phyloP scores from a whole-genome alignment of 768 basidiomycete genomes.

The Leccinum ochraceum region DNA sequence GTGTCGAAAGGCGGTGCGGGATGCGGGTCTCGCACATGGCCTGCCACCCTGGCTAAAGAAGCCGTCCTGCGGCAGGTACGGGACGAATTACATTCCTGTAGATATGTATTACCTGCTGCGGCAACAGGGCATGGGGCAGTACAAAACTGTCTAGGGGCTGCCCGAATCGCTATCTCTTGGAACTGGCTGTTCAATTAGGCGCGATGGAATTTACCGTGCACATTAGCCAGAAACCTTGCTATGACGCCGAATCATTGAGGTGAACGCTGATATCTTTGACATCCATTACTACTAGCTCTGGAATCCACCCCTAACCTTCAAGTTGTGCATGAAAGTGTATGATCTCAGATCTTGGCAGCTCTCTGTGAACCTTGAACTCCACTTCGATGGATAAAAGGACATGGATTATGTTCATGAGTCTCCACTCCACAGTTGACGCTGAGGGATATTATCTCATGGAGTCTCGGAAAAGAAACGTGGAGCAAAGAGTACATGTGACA shows the following conservation, averaged over 20 bases:
- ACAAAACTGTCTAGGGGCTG: neutral
- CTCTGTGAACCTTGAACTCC: neutral
- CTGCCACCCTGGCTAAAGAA: conserved; percentile 6
- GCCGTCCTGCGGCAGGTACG: neutral
- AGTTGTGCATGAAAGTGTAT: neutral
- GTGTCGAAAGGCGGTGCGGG: conserved; percentile 11
- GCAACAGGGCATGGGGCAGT: conserved; percentile 32
- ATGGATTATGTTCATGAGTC: neutral
- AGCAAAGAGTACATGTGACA: no score
- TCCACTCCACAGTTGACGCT: neutral
- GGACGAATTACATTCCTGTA: conserved; percentile 24
- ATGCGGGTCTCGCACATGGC: neutral
- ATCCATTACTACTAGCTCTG: neutral
- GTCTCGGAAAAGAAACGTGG: no score
- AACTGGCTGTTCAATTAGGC: neutral
- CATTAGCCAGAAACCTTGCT: neutral
- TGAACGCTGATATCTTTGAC: neutral
- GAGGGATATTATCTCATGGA: neutral
- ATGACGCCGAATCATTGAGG: neutral
- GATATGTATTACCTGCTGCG: conserved; percentile 40
- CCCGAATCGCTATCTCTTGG: neutral
- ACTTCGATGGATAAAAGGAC: neutral
- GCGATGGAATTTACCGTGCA: neutral
- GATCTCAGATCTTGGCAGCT: neutral
- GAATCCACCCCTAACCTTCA: neutral